A percentile compares a stretch with the other conserved stretches of the same genome.
These are phyloP conservation scores for Cystobasidium ongulense DNA, from an alignment of 768 basidiomycete genomes.

Conservation along the genomic window DNA sequence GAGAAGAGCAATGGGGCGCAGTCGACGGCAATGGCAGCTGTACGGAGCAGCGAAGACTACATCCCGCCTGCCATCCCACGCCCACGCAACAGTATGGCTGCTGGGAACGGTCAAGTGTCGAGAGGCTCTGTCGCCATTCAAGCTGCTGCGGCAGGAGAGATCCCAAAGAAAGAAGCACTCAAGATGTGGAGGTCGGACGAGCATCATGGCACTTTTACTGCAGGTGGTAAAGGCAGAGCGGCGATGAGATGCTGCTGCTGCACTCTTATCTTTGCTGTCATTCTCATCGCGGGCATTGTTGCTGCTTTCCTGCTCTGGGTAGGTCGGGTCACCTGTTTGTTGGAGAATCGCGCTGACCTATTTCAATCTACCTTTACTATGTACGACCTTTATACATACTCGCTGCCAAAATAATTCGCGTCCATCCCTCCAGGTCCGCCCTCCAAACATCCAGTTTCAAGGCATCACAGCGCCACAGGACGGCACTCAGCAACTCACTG, in stretches of 20 bases:
- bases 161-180: constrained; percentile 42
- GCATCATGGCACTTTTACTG: constrained; percentile 38
- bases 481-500: constrained; percentile 32
- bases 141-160: constrained; percentile 42
- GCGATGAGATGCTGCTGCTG: constrained; percentile 38
- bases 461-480: constrained; percentile 37
- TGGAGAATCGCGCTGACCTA: not conserved
- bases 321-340: not conserved
- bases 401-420: not conserved
- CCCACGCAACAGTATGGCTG: not conserved
- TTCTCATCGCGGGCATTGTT: constrained; percentile 40
- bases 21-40: too few relatives aligned
- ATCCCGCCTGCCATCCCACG: constrained; percentile 20
- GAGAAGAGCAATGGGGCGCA: not conserved
- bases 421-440: constrained; percentile 42
- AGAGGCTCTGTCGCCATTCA: constrained; percentile 31
- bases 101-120: constrained; percentile 1
- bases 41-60: not conserved
- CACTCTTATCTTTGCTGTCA: constrained; percentile 37
- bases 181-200: constrained; percentile 42
- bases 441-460: constrained; percentile 41
- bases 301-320: constrained; percentile 41
- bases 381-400: not conserved
- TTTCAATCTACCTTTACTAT: not conserved
- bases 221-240: constrained; percentile 34